Base-by-base conservation (phyloP, 345 rosid species). In the Theobroma cacao region DNA sequence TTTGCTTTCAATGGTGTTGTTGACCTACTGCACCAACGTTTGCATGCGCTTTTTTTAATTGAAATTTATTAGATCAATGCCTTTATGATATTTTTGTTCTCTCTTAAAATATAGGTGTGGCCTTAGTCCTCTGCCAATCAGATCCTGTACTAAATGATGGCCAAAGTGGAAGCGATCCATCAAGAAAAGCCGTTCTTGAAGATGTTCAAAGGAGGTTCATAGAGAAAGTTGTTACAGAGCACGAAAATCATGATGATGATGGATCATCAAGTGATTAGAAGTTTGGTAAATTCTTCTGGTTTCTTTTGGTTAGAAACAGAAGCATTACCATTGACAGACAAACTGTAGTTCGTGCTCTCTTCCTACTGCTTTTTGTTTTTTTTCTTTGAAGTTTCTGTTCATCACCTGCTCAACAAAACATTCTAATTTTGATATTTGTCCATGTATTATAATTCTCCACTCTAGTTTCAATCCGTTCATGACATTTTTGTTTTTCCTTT, bases 141-240 rank as follows among this genome's bases (percentile, higher is more conserved):
- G 97, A 92, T 80, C 94, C 98, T 2, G 98, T 94, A 15, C 92
- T 96, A 72, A 91, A 92, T 73, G 97, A 95, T 79, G 97, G 98
- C 33, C 94, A 92, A 82, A 74, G 90, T 63, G 96, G 97, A 82
- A 89, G 87, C 30, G 93, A 88, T 59, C 72, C 83, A 47, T 92
- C 98, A 20, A 88, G 92, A 82, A 83, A 91, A 80, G 86, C 89
- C 77, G 97, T 96, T 63, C 82, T 96, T 38, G 92, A 92, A 72
- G 99, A 97, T 72, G 98, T 89, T 72, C 86, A 89, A 70, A 90
- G 84, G 90, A 89, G 85, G 84, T 85, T 96, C 80, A 82, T 96
- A 24, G 99, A 96, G 85, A 91, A 89, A 82, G 94, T 94, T 65
- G 98, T 96, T 79, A 84, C 80, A 65, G 86, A 93, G 71, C 98